These are phyloP conservation scores for Talaromyces nanjingensis DNA, from an alignment of 495 filamentous ascomycete genomes.

Conservation along the genomic window DNA sequence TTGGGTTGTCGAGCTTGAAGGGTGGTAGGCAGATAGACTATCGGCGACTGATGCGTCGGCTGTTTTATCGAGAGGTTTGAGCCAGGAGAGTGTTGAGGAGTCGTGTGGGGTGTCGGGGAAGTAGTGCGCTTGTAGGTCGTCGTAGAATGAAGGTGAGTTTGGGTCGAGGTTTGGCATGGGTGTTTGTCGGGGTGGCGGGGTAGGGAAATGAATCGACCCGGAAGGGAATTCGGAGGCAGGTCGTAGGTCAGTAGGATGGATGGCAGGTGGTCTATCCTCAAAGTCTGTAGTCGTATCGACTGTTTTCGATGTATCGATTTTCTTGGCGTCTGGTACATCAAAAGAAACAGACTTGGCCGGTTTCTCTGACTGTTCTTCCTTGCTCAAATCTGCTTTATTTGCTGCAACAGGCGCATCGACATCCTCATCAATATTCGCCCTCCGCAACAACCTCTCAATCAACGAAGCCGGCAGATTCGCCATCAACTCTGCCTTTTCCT, in stretches of 20 bases:
- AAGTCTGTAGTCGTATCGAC: slow-evolving; percentile 19
- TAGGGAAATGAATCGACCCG: slow-evolving; percentile 55
- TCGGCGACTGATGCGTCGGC: slow-evolving; percentile 40
- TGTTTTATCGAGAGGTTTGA: slow-evolving; percentile 52
- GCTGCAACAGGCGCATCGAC: not conserved
- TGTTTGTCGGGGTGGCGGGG: slow-evolving; percentile 37
- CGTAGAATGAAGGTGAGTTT: slow-evolving; percentile 70
- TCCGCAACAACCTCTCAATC: slow-evolving; percentile 67
- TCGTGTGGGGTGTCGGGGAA: slow-evolving; percentile 82
- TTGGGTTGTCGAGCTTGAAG: slow-evolving; percentile 52
- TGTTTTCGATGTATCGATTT: slow-evolving; percentile 9
- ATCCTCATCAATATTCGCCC: slow-evolving; percentile 70
- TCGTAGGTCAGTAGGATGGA: slow-evolving; percentile 31
- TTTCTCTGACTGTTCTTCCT: not conserved
- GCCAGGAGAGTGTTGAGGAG: slow-evolving; percentile 83
- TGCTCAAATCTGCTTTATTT: not conserved
- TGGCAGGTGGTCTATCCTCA: slow-evolving; percentile 30
- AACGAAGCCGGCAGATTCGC: slow-evolving; percentile 59
- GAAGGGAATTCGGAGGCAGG: slow-evolving; percentile 34
- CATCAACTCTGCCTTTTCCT: slow-evolving; percentile 69
- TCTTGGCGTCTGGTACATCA: slow-evolving; percentile 7
- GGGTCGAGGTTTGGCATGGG: slow-evolving; percentile 71
- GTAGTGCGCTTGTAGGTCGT: slow-evolving; percentile 80
- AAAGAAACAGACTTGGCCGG: slow-evolving; percentile 28
- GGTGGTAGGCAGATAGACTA: slow-evolving; percentile 64